Base-by-base conservation (phyloP, 257 asterid genomes). In the Solanum boliviense region DNA sequence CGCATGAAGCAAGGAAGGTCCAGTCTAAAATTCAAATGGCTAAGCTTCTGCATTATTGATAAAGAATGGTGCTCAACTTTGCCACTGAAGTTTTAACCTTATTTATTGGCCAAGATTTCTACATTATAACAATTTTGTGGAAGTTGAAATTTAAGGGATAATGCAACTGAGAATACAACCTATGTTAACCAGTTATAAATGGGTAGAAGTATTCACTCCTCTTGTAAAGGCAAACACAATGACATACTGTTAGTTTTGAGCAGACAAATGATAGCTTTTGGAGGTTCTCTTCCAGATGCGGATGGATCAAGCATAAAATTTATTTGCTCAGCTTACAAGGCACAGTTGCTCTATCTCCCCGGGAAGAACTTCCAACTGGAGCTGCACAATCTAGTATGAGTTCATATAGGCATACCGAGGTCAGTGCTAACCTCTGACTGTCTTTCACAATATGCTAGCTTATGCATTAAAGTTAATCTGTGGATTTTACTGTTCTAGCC, bases 211-310 rank as follows among this genome's bases (percentile, higher is more conserved):
- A 74, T 21, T 36, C 20, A 35, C 27, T 74, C 83, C 31, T 74
- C 83, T 36, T 21, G 83, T 36, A 74, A 74, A 74, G 52, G 52
- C 83, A 21, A 74, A 36, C 52, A 21, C 52, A 74, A 21, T 74
- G 31, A 5, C 5, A 1, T 27, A 74, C 83, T 5, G 52, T 74
- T 27, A 74, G 31, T 36, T 74, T 74, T 74, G 83, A 31, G 25
- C 68, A 91, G 86, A 65, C 91, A 52, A 84, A 85, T 79, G 73
- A 88, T 83, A 70, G 23, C 71, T n/a, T 88, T 86, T 62, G 91
- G 86, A 86, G 90, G 87, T 88, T 88, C 92, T 90, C 89, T 89
- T 44, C 78, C 87, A 18, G 34, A 5, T 88, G 84, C 87, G 18
- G 83, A 70, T 79, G 79, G 76, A 35, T 72, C 46, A 52, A 20